Percentiles rank a stretch among this genome's conserved stretches.
Evolutionary conservation across 768 basidiomycete species (phyloP).

Genomic region (Macrocybe gigantea): DNA sequence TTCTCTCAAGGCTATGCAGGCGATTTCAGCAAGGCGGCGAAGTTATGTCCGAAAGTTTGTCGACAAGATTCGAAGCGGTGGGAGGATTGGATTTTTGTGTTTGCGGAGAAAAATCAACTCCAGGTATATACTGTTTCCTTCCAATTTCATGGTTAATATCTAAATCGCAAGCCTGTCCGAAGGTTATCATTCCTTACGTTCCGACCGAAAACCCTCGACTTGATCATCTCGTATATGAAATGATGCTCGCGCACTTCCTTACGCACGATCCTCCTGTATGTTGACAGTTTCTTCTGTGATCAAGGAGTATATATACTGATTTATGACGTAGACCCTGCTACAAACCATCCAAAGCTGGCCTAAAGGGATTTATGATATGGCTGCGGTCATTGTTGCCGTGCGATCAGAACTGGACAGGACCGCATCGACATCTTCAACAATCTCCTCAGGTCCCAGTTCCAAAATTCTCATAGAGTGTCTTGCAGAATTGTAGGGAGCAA

Average conservation of each 20-base stretch:
- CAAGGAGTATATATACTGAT: constrained; percentile 1
- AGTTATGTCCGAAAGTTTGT: constrained; percentile 80
- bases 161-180: neutral
- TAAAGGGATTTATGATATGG: constrained; percentile 80
- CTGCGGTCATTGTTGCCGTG: constrained; percentile 85
- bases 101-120: constrained; percentile 75
- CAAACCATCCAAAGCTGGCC: constrained; percentile 88
- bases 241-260: constrained; percentile 87
- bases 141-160: constrained; percentile 1
- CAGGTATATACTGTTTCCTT: constrained; percentile 39
- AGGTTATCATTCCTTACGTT: constrained; percentile 87
- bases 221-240: constrained; percentile 85
- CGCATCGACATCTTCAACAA: constrained; percentile 42
- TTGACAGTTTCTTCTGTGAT: neutral
- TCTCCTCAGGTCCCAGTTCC: constrained; percentile 37
- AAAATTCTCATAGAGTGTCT: constrained; percentile 88
- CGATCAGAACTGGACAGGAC: constrained; percentile 71
- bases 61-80: constrained; percentile 75
- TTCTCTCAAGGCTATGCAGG: constrained; percentile 17
- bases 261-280: constrained; percentile 67
- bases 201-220: constrained; percentile 81
- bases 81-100: constrained; percentile 94
- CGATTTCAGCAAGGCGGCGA: constrained; percentile 73
- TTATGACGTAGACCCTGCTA: constrained; percentile 54
- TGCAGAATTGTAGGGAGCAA: constrained; percentile 68